Evolutionary conservation across 2,329 filamentous ascomycete genomes (phyloP).

Genomic region (Fusarium acutatum): DNA sequence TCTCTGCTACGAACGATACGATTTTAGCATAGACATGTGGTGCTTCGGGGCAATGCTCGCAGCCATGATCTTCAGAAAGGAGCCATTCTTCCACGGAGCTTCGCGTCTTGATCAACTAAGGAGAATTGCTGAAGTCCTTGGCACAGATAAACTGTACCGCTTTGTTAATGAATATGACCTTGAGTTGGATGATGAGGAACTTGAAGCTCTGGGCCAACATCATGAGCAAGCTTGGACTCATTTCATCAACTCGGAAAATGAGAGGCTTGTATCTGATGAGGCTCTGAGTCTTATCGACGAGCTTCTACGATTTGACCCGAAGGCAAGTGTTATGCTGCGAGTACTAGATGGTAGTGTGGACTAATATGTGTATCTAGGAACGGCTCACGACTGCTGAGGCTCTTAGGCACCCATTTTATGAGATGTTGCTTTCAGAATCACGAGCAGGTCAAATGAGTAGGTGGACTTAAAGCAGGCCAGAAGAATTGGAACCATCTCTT

Average conservation of each 20-base stretch:
- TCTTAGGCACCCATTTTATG: neutral
- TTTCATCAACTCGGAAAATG: conserved; percentile 93
- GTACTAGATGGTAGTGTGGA: fast-evolving
- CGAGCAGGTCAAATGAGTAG: neutral
- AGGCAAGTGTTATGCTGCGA: conserved; percentile 63
- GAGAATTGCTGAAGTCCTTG: conserved; percentile 96
- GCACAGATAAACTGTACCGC: conserved; percentile 94
- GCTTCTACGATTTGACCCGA: conserved; percentile 92
- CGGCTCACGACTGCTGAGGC: conserved; percentile 2
- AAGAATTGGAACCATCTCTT: neutral
- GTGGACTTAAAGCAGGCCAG: neutral
- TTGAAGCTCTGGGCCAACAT: conserved; percentile 92
- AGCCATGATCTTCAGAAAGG: conserved; percentile 98
- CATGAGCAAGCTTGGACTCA: conserved; percentile 95
- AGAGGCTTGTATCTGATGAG: conserved; percentile 91
- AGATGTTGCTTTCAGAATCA: neutral
- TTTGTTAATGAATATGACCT: conserved; percentile 99
- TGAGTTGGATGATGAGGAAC: conserved; percentile 93
- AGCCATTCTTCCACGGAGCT: conserved; percentile 98
- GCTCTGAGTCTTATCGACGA: conserved; percentile 97
- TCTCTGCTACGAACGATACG: conserved; percentile 97
- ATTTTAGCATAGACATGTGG: conserved; percentile 99
- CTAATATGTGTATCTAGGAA: neutral
- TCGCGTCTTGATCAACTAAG: conserved; percentile 97
- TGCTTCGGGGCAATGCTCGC: conserved; percentile 98